phyloP scores from a whole-genome alignment of 768 basidiomycete genomes.

The Neoboletus subvelutipes region DNA sequence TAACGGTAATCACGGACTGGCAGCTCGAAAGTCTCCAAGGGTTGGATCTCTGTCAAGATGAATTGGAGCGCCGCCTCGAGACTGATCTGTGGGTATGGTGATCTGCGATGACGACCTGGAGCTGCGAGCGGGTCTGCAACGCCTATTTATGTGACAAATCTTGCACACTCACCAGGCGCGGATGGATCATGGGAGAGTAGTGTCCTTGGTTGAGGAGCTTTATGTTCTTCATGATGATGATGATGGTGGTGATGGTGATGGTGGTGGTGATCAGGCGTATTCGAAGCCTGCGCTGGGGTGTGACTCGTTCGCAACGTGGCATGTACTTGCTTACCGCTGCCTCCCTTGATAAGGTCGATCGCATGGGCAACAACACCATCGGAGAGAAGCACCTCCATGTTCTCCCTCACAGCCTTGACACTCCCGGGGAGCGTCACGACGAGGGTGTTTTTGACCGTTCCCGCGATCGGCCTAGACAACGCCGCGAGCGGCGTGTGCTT shows the following conservation, averaged over 20 bases:
- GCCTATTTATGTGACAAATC: background rate
- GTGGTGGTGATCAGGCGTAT: constrained; percentile 26
- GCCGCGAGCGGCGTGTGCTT: constrained; percentile 77
- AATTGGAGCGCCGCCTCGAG: constrained; percentile 62
- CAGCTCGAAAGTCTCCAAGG: constrained; percentile 39
- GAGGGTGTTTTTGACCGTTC: constrained; percentile 63
- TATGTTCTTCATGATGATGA: constrained; percentile 40
- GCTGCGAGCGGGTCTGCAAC: constrained; percentile 38
- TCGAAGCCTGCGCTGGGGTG: constrained; percentile 8
- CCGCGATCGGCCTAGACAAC: constrained; percentile 80
- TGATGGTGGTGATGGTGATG: constrained; percentile 24
- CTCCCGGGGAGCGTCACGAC: constrained; percentile 84
- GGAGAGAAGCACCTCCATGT: constrained; percentile 58
- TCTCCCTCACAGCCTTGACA: constrained; percentile 82
- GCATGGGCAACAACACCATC: constrained; percentile 66
- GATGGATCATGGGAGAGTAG: constrained; percentile 68
- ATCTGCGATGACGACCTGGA: constrained; percentile 68
- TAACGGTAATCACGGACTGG: constrained; percentile 38
- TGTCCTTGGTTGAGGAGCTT: constrained; percentile 54
- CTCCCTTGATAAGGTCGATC: constrained; percentile 69
- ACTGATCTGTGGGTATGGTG: constrained; percentile 72
- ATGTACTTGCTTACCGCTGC: constrained; percentile 61
- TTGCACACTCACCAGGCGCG: constrained; percentile 51
- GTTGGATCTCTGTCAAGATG: constrained; percentile 49
- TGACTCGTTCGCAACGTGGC: constrained; percentile 41